Base-by-base conservation (phyloP, 164 flowering plant genomes). In the Stephania cephalantha region DNA sequence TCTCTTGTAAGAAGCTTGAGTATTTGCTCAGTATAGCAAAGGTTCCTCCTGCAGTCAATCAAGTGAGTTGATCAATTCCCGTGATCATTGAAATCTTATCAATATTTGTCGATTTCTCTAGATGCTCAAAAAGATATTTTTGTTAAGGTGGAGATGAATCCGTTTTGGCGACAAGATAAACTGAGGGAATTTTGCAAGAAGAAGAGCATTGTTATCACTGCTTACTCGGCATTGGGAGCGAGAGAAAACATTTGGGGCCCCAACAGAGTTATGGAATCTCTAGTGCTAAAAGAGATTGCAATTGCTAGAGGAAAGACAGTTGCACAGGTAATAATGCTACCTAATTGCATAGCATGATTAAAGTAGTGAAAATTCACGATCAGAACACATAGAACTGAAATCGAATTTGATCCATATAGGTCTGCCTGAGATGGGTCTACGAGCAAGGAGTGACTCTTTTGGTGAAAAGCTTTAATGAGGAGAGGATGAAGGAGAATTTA, bases 121-220 rank as follows among this genome's bases (percentile, higher is more conserved):
- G 42, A 18, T 58, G 18, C n/a, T 58, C 18, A 58, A 58, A 15
- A 17, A n/a, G 46, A 53, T 17, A 1, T 9, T 58, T 18, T 58
- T 15, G 13, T 58, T 58, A 58, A 74, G 70, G 76, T 74, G 61
- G 76, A 74, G 61, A 65, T 74, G 76, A 45, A 64, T 35, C 76
- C 76, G 11, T 0, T 7, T 30, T 74, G 76, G 70, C 76, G 64
- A 64, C 76, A 74, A 42, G 66, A 46, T 53, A 74, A 74, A 30
- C 44, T 74, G 35, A 74, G 76, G 31, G 61, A 74, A 13, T 74
- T 74, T 17, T 74, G 76, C 6, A 67, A 74, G 42, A 35, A 25
- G 2, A 74, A 66, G 1, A 70, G 53, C 1, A 74, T 74, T 9
- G 12, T 15, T 44, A 10, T 74, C 15, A 45, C 35, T 1, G 58